A percentile compares a stretch with the other conserved stretches of the same genome.
phyloP scores from a whole-genome alignment of 2,329 filamentous ascomycete genomes.

The Chrysosporium keratinophilum region DNA sequence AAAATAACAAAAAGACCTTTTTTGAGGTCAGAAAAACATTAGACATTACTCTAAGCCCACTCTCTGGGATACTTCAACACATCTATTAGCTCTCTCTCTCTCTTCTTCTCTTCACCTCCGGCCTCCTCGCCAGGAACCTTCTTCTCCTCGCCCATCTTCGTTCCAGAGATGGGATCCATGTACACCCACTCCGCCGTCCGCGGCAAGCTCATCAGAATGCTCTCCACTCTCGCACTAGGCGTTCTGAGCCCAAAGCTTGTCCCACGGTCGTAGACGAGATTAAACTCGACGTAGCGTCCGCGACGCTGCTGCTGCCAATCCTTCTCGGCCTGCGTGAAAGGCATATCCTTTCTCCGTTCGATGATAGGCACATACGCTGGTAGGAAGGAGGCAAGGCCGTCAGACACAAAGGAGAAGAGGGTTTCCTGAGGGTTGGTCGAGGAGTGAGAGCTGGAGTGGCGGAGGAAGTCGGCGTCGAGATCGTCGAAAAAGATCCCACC shows the following conservation, averaged over 20 bases:
- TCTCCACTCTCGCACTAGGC: constrained; percentile 83
- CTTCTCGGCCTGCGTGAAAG: constrained; percentile 75
- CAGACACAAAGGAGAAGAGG: constrained; percentile 78
- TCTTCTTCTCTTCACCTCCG: constrained; percentile 27
- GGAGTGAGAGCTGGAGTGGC: constrained; percentile 28
- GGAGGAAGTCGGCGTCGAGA: constrained; percentile 53
- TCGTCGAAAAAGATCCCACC: constrained; percentile 99
- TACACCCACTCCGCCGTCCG: constrained; percentile 91
- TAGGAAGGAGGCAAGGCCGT: constrained; percentile 75
- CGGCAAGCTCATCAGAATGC: constrained; percentile 93
- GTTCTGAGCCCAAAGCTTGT: constrained; percentile 92
- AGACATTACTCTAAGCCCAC: constrained; percentile 41
- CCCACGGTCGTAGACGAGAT: constrained; percentile 90
- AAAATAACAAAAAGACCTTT: background rate
- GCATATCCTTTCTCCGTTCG: constrained; percentile 80
- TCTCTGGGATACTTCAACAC: constrained; percentile 53
- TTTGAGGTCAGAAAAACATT: background rate
- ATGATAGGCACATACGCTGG: constrained; percentile 87
- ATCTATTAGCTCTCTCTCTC: constrained; percentile 69
- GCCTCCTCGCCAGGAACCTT: constrained; percentile 41
- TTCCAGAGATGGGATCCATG: constrained; percentile 58
- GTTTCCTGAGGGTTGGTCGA: constrained; percentile 78
- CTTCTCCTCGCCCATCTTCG: constrained; percentile 44
- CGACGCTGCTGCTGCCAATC: constrained; percentile 91
- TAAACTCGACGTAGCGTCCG: constrained; percentile 97